Evolutionary conservation across 2,329 filamentous ascomycete species (phyloP).

Genomic region (Metarhizium sp.): DNA sequence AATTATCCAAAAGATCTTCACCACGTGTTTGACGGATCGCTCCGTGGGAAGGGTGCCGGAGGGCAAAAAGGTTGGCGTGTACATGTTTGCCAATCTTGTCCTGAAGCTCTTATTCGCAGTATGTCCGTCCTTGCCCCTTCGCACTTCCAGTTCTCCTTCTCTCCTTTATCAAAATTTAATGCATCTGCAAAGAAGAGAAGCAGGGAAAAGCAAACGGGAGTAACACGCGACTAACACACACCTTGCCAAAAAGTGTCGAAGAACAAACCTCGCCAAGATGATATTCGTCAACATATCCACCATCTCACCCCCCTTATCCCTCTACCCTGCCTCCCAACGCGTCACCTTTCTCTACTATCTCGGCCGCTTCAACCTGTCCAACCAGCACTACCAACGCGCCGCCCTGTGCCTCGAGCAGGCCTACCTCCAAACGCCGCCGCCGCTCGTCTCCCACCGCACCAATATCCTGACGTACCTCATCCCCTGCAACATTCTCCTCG

Average conservation of each 20-base stretch:
- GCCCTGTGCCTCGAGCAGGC: conserved; percentile 67
- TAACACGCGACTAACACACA: background rate
- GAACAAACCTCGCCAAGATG: conserved; percentile 74
- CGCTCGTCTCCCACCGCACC: conserved; percentile 63
- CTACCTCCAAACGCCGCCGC: conserved; percentile 57
- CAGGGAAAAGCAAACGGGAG: background rate
- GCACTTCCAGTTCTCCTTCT: background rate
- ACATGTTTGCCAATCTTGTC: conserved; percentile 85
- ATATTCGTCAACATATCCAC: conserved; percentile 83
- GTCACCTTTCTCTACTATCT: conserved; percentile 94
- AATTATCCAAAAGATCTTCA: conserved; percentile 83
- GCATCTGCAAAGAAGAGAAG: background rate
- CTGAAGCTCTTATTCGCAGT: conserved; percentile 80
- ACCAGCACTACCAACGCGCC: conserved; percentile 72
- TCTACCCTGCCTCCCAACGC: conserved; percentile 77
- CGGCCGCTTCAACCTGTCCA: conserved; percentile 80
- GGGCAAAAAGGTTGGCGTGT: conserved; percentile 80
- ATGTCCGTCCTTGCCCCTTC: conserved; percentile 15
- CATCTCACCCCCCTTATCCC: conserved; percentile 68
- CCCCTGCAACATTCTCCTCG: conserved; percentile 72
- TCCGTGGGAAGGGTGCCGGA: conserved; percentile 61
- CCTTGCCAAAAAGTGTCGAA: conserved; percentile 50
- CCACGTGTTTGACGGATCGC: conserved; percentile 77
- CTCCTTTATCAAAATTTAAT: conserved; percentile 3
- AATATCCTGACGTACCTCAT: conserved; percentile 79